Evolutionary conservation across 208 protist species (phyloP).

Genomic region (Leishmania martiniquensis): DNA sequence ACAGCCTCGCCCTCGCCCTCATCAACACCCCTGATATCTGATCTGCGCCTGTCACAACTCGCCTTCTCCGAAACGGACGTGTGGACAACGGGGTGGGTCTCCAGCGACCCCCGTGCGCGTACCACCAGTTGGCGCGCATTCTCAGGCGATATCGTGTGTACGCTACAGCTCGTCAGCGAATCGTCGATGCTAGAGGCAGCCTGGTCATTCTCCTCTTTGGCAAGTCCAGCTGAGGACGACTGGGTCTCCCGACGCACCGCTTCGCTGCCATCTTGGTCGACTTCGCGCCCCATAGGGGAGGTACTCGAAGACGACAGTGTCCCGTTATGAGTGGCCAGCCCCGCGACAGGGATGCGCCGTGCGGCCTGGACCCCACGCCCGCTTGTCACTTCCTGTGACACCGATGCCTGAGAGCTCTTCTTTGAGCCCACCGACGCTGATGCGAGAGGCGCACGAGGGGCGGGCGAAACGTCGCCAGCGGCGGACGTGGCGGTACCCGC

Average conservation of each 20-base stretch:
- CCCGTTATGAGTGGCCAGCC: slow-evolving; percentile 1
- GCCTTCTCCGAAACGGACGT: not conserved
- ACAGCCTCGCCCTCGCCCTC: not conserved
- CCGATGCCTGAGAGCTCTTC: not conserved
- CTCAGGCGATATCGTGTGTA: slow-evolving; percentile 12
- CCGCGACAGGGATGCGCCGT: slow-evolving; percentile 3
- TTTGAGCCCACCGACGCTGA: not conserved
- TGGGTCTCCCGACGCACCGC: not conserved
- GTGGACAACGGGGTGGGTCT: not conserved
- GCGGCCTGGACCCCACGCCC: slow-evolving; percentile 14
- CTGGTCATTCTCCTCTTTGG: not conserved
- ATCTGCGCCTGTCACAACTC: not conserved
- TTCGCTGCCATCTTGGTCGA: not conserved
- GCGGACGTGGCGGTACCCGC: not conserved
- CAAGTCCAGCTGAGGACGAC: not conserved
- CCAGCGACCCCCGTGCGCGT: not conserved
- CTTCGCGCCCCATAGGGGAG: not conserved
- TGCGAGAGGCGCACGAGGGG: not conserved
- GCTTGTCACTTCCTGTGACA: slow-evolving; percentile 6
- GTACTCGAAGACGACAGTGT: not conserved
- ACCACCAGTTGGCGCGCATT: slow-evolving; percentile 12
- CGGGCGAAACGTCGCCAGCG: not conserved
- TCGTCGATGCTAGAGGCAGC: not conserved
- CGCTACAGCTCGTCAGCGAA: slow-evolving; percentile 13
- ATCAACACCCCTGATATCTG: not conserved